A percentile compares a stretch with the other conserved stretches of the same genome.
Conservation (phyloP, 495 filamentous ascomycete species). For the Sporormia fimetaria region DNA sequence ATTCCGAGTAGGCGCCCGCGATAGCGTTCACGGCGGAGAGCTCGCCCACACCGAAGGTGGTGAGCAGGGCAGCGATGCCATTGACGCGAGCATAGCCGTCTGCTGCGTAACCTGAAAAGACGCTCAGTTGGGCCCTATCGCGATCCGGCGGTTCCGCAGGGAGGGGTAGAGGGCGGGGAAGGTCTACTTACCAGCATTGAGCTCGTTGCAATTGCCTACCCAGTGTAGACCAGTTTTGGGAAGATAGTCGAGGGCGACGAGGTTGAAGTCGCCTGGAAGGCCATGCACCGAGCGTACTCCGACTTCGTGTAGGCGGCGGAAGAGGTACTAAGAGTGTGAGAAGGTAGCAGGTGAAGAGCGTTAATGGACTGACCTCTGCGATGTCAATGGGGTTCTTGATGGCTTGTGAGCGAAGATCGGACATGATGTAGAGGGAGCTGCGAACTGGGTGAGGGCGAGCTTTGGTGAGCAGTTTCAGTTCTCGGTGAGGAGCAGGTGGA, state of each 20-base stretch:
- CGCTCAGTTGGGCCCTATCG: conserved; percentile 23
- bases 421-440: no score
- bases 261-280: conserved; percentile 47
- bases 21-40: conserved; percentile 58
- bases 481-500: no score
- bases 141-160: conserved; percentile 6
- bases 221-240: conserved; percentile 47
- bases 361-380: conserved; percentile 32
- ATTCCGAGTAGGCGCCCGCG: conserved; percentile 60
- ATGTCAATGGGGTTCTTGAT: conserved; percentile 46
- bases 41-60: conserved; percentile 62
- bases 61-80: conserved; percentile 52
- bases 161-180: conserved; percentile 4
- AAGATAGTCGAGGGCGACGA: conserved; percentile 51
- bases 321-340: conserved; percentile 40
- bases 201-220: conserved; percentile 62
- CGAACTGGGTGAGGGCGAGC: no score
- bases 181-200: conserved; percentile 46
- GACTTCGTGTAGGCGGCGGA: conserved; percentile 50
- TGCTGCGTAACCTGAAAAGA: conserved; percentile 53
- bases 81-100: conserved; percentile 63
- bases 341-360: background rate
- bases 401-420: conserved; percentile 44
- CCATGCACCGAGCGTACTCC: conserved; percentile 52
- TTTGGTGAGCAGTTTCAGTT: no score